Evolutionary conservation across 495 filamentous ascomycete species (phyloP).

Genomic region (Penicillium silybi): DNA sequence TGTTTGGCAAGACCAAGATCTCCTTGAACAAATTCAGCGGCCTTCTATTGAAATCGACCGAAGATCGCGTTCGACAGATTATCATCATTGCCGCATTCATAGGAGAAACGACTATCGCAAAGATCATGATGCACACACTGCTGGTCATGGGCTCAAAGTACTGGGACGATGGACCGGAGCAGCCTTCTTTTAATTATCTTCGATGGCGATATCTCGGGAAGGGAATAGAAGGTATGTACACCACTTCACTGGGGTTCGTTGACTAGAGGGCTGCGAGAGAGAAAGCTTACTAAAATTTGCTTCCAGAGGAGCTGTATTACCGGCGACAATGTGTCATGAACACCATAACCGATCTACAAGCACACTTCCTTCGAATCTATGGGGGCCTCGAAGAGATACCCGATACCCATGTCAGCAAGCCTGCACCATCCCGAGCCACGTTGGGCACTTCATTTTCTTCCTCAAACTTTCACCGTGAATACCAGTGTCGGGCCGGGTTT

Average conservation of each 20-base stretch:
- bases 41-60: constrained; percentile 30
- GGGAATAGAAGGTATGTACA: constrained; percentile 62
- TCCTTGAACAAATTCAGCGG: constrained; percentile 21
- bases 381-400: constrained; percentile 33
- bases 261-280: neutral
- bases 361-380: constrained; percentile 68
- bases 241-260: neutral
- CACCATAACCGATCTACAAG: constrained; percentile 71
- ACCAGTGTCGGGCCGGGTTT: constrained; percentile 74
- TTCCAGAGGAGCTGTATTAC: constrained; percentile 64
- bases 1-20: constrained; percentile 26
- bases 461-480: constrained; percentile 18
- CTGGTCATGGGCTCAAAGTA: constrained; percentile 61
- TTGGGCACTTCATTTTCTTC: constrained; percentile 10
- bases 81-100: constrained; percentile 34
- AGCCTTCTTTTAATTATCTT: constrained; percentile 17
- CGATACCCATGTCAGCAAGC: neutral
- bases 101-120: constrained; percentile 18
- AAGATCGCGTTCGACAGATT: constrained; percentile 40
- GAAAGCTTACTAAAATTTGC: neutral
- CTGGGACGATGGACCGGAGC: constrained; percentile 48
- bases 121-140: constrained; percentile 47
- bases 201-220: constrained; percentile 73
- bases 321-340: constrained; percentile 68
- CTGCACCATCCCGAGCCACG: constrained; percentile 5